A percentile compares a stretch with the other conserved stretches of the same genome.
Evolutionary conservation across 768 basidiomycete species (phyloP).

Genomic region (Boletus fagicola): DNA sequence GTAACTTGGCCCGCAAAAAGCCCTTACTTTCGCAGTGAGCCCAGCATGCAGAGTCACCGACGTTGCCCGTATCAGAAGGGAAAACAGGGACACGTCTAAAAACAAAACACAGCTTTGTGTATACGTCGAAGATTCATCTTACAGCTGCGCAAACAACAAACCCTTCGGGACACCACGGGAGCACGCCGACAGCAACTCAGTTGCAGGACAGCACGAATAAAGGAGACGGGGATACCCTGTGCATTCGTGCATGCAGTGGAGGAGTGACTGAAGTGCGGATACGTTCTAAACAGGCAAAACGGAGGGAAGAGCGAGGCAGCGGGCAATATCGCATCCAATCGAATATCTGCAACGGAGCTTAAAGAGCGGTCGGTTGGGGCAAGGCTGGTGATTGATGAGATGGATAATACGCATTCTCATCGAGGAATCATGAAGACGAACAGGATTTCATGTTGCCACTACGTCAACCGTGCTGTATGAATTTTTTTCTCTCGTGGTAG

Average conservation of each 20-base stretch:
- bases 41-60: background rate
- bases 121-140: slow-evolving; percentile 25
- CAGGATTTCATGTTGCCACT: slow-evolving; percentile 8
- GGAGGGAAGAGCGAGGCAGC: slow-evolving; percentile 22
- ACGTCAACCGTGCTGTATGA: slow-evolving; percentile 1
- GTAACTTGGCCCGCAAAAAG: background rate
- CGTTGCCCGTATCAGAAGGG: background rate
- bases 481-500: slow-evolving; percentile 5
- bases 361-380: slow-evolving; percentile 16
- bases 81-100: slow-evolving; percentile 7
- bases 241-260: slow-evolving; percentile 9
- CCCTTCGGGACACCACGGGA: slow-evolving; percentile 8
- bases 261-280: slow-evolving; percentile 9
- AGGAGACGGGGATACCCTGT: slow-evolving; percentile 10
- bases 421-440: slow-evolving; percentile 11
- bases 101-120: slow-evolving; percentile 12
- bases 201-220: slow-evolving; percentile 6
- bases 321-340: slow-evolving; percentile 16
- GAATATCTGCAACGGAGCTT: slow-evolving; percentile 27
- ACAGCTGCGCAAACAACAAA: slow-evolving; percentile 21
- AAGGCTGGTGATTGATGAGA: slow-evolving; percentile 9
- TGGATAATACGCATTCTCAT: slow-evolving; percentile 6
- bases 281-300: slow-evolving; percentile 16
- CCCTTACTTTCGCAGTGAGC: background rate
- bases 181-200: slow-evolving; percentile 2